A percentile compares a stretch with the other conserved stretches of the same genome.
Evolutionary conservation across 331 rosid species (phyloP).

Genomic region (Ulmus americana): DNA sequence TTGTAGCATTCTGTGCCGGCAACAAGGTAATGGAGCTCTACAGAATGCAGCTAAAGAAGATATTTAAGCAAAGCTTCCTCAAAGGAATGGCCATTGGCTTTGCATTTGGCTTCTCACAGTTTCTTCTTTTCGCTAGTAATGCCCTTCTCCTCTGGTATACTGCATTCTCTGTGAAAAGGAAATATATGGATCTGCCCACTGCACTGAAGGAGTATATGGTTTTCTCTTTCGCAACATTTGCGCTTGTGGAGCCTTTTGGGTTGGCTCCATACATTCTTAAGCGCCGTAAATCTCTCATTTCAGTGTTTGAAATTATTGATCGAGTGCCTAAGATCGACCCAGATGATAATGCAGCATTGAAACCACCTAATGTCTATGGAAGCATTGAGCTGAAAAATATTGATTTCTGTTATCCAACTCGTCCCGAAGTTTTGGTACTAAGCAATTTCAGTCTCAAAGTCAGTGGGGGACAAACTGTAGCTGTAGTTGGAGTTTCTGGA

Average conservation of each 20-base stretch:
- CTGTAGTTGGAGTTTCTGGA: constrained; percentile 97
- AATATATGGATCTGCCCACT: constrained; percentile 42
- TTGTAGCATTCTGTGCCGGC: constrained; percentile 98
- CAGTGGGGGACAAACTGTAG: constrained; percentile 93
- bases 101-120: constrained; percentile 94
- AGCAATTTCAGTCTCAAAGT: constrained; percentile 94
- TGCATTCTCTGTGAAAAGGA: constrained; percentile 42
- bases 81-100: constrained; percentile 97
- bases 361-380: constrained; percentile 94
- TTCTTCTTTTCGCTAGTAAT: constrained; percentile 92
- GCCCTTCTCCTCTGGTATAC: constrained; percentile 99
- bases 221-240: constrained; percentile 97
- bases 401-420: constrained; percentile 95
- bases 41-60: constrained; percentile 76
- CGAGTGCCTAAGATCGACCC: constrained; percentile 94
- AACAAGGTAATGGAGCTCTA: constrained; percentile 99
- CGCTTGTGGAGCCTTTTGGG: constrained; percentile 98
- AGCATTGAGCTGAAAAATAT: constrained; percentile 87
- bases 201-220: constrained; percentile 92
- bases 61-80: constrained; percentile 84
- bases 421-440: constrained; percentile 84
- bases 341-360: constrained; percentile 77
- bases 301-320: constrained; percentile 95
- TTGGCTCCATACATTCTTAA: constrained; percentile 97
- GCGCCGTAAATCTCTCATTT: constrained; percentile 86